Percentiles rank a stretch among this genome's conserved stretches.
phyloP scores from a whole-genome alignment of 2,329 filamentous ascomycete genomes.

The Elsinoe ampelina region DNA sequence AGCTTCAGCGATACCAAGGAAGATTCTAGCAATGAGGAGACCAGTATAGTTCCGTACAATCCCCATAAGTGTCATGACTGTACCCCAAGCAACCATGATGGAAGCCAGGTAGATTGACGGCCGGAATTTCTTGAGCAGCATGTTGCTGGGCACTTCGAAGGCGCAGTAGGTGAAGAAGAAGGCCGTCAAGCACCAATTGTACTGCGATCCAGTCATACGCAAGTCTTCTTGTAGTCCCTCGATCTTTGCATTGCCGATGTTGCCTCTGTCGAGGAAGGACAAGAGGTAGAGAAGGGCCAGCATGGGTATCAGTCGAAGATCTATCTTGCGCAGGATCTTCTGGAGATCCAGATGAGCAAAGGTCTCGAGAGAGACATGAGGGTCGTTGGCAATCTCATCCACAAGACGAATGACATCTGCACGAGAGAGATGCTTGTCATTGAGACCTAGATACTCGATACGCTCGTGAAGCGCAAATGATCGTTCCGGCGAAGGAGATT shows the following conservation, averaged over 20 bases:
- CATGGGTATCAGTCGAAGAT: slow-evolving; percentile 29
- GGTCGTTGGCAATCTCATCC: slow-evolving; percentile 15
- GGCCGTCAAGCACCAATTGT: slow-evolving; percentile 36
- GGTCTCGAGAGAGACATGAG: slow-evolving; percentile 27
- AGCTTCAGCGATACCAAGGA: slow-evolving; percentile 47
- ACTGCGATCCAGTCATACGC: slow-evolving; percentile 34
- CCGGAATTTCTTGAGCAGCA: slow-evolving; percentile 32
- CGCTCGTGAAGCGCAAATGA: slow-evolving; percentile 7
- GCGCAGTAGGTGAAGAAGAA: slow-evolving; percentile 35
- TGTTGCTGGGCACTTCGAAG: slow-evolving; percentile 34
- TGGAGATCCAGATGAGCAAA: slow-evolving; percentile 36
- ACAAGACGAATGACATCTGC: slow-evolving; percentile 13
- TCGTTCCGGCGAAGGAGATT: slow-evolving; percentile 3
- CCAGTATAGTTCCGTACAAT: slow-evolving; percentile 24
- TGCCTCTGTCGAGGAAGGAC: slow-evolving; percentile 23
- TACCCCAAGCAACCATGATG: slow-evolving; percentile 25
- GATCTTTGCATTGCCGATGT: slow-evolving; percentile 23
- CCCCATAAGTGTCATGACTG: slow-evolving; percentile 26
- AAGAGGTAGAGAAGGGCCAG: slow-evolving; percentile 29
- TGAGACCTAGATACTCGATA: slow-evolving; percentile 9
- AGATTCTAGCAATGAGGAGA: slow-evolving; percentile 21
- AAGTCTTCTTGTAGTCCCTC: slow-evolving; percentile 20
- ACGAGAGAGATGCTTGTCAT: slow-evolving; percentile 14
- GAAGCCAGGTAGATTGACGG: slow-evolving; percentile 21
- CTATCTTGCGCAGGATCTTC: slow-evolving; percentile 36